phyloP scores from a whole-genome alignment of 352 stramenopile species.

The Phytophthora tubulina region DNA sequence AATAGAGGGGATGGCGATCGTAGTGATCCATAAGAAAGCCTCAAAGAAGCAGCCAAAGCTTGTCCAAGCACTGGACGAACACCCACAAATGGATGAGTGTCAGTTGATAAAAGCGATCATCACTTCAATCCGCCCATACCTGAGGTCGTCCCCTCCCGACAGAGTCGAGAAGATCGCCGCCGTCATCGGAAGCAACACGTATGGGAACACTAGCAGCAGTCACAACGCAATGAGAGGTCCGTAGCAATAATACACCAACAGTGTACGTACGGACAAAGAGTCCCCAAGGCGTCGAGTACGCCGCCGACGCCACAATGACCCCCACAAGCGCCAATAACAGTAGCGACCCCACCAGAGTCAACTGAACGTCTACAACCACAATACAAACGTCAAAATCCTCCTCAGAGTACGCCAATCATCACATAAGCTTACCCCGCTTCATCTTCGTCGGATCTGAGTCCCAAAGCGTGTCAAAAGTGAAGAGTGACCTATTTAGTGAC shows the following conservation, averaged over 20 bases:
- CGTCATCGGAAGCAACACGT: constrained; percentile 71
- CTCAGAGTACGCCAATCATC: not conserved
- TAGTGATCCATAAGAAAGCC: constrained; percentile 72
- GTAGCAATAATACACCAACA: not conserved
- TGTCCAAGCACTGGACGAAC: constrained; percentile 46
- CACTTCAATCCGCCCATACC: constrained; percentile 30
- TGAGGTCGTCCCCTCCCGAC: constrained; percentile 62
- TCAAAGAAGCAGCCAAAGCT: constrained; percentile 84
- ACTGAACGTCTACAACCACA: constrained; percentile 43
- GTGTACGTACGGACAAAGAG: constrained; percentile 65
- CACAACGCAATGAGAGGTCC: not conserved
- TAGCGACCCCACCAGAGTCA: constrained; percentile 54
- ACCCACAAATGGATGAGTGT: not conserved
- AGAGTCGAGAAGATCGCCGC: constrained; percentile 64
- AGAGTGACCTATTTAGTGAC: constrained; percentile 15
- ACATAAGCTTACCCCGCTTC: constrained; percentile 26
- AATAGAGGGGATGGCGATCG: constrained; percentile 70
- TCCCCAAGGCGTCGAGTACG: constrained; percentile 71
- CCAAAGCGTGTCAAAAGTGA: constrained; percentile 13
- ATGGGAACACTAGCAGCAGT: constrained; percentile 60
- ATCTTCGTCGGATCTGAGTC: constrained; percentile 16
- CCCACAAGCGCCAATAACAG: constrained; percentile 65
- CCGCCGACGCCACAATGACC: constrained; percentile 66
- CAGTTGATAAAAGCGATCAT: no score
- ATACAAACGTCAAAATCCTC: constrained; percentile 12